Base-by-base conservation (phyloP, 192 early-diverging fungal species). In the Coemansia sp. region DNA sequence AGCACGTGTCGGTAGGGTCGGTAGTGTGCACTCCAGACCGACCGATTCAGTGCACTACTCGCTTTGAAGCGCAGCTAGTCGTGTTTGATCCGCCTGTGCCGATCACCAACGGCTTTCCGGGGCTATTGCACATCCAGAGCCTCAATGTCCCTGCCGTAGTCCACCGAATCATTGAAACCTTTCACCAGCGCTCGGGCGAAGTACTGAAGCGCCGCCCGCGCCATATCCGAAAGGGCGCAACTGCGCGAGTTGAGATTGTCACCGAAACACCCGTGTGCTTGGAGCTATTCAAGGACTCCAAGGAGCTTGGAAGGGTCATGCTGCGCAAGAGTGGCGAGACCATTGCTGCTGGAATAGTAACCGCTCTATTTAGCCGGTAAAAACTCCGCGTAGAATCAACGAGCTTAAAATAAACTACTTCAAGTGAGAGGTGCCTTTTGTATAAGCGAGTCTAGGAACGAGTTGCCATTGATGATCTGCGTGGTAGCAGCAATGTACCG, bases 51-150 rank as follows among this genome's bases (percentile, higher is more conserved):
- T 86, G 94, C 2, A 88, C 92, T n/a, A 84, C 82, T 20, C 73
- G 87, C 31, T 92, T 99, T 60, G 78, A 84, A 8, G 94, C 93
- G 7, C 91, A 94, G 71, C 91, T 99, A 41, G 91, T 98, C 17
- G 93, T 95, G 31, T 98, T 99, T 88, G 96, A 99, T 60, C 85
- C 94, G 20, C 86, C 86, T 36, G 89, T 94, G 31, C 98, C 98
- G 3, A 89, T 99, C 19, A 99, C 96, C 20, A 89, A 91, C 20
- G 98, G 98, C 40, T 94, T 91, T 53, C 90, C 92, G 6, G 87
- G 92, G 39, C 88, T 97, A 19, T 78, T 99, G 60, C 92, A 98
- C 73, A 87, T 93, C 49, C 92, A 92, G 54, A 93, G 93, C 59
- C 73, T 90, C 24, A 89, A 91, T 54, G 93, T 96, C 56, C 90